These are phyloP conservation scores for Funneliformis geosporum DNA, from an alignment of 192 early-diverging fungal genomes.

Conservation along the genomic window DNA sequence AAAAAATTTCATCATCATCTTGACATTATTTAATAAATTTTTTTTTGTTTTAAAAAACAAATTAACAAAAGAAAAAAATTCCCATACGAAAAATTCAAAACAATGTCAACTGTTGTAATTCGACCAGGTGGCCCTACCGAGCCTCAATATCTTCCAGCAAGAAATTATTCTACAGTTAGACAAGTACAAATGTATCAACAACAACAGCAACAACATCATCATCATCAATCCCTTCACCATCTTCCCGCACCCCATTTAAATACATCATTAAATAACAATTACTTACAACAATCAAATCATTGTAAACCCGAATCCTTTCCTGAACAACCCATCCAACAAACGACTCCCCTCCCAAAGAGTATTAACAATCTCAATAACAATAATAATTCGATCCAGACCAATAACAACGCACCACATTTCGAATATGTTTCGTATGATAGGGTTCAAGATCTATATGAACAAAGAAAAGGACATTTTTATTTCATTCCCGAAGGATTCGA, in stretches of 20 bases:
- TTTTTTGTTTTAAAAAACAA: too few relatives aligned
- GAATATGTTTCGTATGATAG: slow-evolving; percentile 24
- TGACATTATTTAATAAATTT: too few relatives aligned
- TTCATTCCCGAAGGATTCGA: slow-evolving; percentile 28
- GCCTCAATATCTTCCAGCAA: background rate
- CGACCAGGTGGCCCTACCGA: background rate
- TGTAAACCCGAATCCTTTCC: background rate
- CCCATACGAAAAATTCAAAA: background rate
- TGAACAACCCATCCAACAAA: background rate
- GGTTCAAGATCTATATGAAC: slow-evolving; percentile 29
- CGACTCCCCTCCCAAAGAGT: background rate
- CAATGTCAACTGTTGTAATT: background rate
- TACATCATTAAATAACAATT: background rate
- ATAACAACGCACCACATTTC: background rate
- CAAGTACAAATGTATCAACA: too few relatives aligned
- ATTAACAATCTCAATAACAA: background rate
- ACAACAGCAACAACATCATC: background rate
- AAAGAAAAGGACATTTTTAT: slow-evolving; percentile 23
- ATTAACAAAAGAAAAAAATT: background rate
- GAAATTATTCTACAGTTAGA: too few relatives aligned
- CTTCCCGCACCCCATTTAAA: background rate
- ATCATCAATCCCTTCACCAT: background rate
- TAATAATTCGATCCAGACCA: background rate
- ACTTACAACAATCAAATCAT: background rate
- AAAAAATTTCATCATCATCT: too few relatives aligned